Evolutionary conservation across 768 basidiomycete genomes (phyloP).

Genomic region (Chalciporus chontae): DNA sequence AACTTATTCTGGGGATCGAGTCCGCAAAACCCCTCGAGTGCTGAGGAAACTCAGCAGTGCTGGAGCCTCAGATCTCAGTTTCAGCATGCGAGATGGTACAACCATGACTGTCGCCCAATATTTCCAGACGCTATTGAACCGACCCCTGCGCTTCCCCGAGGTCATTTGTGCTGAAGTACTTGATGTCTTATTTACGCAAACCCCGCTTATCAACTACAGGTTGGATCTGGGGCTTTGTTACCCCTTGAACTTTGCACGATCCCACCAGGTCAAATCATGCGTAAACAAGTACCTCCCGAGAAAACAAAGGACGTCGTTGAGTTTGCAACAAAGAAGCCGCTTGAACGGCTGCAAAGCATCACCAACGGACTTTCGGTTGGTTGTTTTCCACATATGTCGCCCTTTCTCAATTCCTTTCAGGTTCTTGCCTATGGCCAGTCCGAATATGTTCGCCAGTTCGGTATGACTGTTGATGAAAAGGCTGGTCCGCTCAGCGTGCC

Average conservation of each 20-base stretch:
- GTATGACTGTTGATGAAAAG: slow-evolving; percentile 54
- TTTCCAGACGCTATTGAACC: slow-evolving; percentile 52
- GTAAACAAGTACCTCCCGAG: slow-evolving; percentile 66
- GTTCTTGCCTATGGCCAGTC: slow-evolving; percentile 69
- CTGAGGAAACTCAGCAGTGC: slow-evolving; percentile 55
- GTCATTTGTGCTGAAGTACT: slow-evolving; percentile 66
- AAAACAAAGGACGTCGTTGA: slow-evolving; percentile 59
- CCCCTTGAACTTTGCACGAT: slow-evolving; percentile 69
- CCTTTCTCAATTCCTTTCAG: slow-evolving; percentile 26
- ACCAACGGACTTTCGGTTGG: slow-evolving; percentile 48
- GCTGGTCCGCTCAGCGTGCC: slow-evolving; percentile 52
- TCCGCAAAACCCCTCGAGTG: slow-evolving; percentile 47
- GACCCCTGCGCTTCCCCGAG: slow-evolving; percentile 55
- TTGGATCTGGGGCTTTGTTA: slow-evolving; percentile 56
- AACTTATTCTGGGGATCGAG: slow-evolving; percentile 33
- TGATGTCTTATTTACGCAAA: neutral
- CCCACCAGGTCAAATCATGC: slow-evolving; percentile 63
- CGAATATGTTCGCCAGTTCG: slow-evolving; percentile 71
- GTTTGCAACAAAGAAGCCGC: slow-evolving; percentile 65
- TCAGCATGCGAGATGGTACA: slow-evolving; percentile 55
- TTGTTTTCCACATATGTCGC: neutral
- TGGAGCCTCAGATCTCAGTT: slow-evolving; percentile 53
- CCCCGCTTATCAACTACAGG: slow-evolving; percentile 37
- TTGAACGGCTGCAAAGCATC: slow-evolving; percentile 55
- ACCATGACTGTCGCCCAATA: slow-evolving; percentile 58